These are phyloP conservation scores for Saccharomycopsis sp. DNA, from an alignment of 805 yeast genomes.

Conservation along the genomic window DNA sequence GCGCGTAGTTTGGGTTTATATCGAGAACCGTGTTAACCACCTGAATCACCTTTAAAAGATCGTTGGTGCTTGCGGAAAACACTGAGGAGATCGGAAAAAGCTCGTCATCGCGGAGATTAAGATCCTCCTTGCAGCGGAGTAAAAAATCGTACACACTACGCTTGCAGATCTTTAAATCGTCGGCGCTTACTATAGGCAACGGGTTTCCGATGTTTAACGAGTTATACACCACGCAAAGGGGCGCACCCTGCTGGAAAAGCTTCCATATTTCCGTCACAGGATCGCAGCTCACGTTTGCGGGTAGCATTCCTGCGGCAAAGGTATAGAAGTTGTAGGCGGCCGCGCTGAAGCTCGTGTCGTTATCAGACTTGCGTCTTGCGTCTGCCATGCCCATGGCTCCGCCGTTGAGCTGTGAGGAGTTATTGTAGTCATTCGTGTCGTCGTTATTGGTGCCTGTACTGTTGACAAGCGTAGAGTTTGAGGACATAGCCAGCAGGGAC, in stretches of 20 bases:
- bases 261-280: constrained; percentile 91
- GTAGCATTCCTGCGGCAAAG: constrained; percentile 71
- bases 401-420: constrained; percentile 27
- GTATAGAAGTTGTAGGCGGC: constrained; percentile 39
- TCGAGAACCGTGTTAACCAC: constrained; percentile 65
- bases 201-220: constrained; percentile 53
- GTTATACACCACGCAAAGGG: constrained; percentile 81
- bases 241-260: constrained; percentile 86
- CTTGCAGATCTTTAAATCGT: constrained; percentile 79
- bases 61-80: constrained; percentile 74
- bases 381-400: constrained; percentile 15
- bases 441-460: not conserved
- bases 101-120: constrained; percentile 70
- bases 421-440: constrained; percentile 18
- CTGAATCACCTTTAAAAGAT: constrained; percentile 63
- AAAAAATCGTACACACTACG: constrained; percentile 86
- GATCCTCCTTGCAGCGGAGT: constrained; percentile 72
- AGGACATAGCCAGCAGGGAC: not conserved
- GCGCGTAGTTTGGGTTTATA: constrained; percentile 37
- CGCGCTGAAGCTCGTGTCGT: constrained; percentile 30
- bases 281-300: constrained; percentile 70
- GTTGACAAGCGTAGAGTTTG: not conserved
- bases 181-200: constrained; percentile 61
- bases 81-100: constrained; percentile 88
- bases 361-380: constrained; percentile 24